Evolutionary conservation across 1,284 basidiomycete species (phyloP).

Genomic region (Pseudozyma pruni): DNA sequence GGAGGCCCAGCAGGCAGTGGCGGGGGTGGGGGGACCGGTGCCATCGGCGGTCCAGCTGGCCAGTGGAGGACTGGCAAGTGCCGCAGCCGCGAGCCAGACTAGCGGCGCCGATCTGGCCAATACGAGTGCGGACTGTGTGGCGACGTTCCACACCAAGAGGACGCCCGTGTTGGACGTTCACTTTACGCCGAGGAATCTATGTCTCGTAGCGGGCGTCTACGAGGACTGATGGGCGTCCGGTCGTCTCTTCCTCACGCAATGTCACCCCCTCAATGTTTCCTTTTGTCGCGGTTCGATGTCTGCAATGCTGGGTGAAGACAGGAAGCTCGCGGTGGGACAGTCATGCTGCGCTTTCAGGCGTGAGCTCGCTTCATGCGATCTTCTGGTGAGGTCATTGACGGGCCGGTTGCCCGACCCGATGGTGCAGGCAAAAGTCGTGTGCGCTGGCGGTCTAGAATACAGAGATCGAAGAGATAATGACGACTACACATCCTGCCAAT

Average conservation of each 20-base stretch:
- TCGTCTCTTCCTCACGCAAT: too few species aligned
- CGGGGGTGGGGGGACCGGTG: constrained; percentile 1
- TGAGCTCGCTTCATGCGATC: too few species aligned
- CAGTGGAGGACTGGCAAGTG: constrained; percentile 6
- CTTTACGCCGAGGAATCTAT: constrained; percentile 93
- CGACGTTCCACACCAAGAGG: constrained; percentile 92
- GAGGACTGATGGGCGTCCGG: constrained; percentile 31
- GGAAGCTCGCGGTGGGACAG: too few species aligned
- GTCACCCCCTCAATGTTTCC: too few species aligned
- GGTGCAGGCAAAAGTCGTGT: too few species aligned
- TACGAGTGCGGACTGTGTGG: constrained; percentile 77
- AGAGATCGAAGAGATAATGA: not conserved
- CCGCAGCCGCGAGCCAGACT: constrained; percentile 7
- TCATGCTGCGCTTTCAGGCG: too few species aligned
- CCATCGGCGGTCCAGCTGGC: constrained; percentile 8
- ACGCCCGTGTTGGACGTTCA: constrained; percentile 92
- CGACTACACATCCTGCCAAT: constrained; percentile 12
- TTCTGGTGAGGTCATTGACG: too few species aligned
- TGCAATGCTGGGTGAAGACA: too few species aligned
- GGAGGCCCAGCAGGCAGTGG: constrained; percentile 27
- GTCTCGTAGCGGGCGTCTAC: constrained; percentile 80
- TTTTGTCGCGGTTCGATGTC: too few species aligned
- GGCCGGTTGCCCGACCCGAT: too few species aligned
- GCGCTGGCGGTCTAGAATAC: too few species aligned
- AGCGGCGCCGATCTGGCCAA: constrained; percentile 18